A percentile compares a stretch with the other conserved stretches of the same genome.
Evolutionary conservation across 331 rosid genomes (phyloP).

Genomic region (Dryas integrifolia): DNA sequence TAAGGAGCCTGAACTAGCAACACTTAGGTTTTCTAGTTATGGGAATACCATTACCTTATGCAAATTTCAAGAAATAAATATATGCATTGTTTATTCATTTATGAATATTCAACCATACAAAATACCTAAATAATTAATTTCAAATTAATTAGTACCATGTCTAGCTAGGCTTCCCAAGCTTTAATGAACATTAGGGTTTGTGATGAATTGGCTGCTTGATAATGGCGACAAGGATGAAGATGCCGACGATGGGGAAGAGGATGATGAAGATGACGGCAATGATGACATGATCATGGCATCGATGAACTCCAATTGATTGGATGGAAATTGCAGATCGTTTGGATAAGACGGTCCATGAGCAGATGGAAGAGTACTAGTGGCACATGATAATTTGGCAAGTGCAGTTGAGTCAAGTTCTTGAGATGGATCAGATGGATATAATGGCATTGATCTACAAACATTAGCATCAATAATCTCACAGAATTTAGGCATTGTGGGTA

Average conservation of each 20-base stretch:
- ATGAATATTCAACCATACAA: slow-evolving; percentile 17
- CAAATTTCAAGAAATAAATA: slow-evolving; percentile 32
- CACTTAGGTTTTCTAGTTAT: slow-evolving; percentile 41
- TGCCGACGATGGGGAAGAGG: slow-evolving; percentile 27
- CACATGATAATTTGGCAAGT: slow-evolving; percentile 7
- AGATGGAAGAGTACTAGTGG: not conserved
- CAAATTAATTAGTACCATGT: not conserved
- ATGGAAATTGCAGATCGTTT: slow-evolving; percentile 7
- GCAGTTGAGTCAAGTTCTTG: slow-evolving; percentile 35
- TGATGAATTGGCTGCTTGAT: slow-evolving; percentile 38
- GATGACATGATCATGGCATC: slow-evolving; percentile 45
- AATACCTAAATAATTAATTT: not conserved
- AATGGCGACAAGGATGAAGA: slow-evolving; percentile 35
- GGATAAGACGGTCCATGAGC: not conserved
- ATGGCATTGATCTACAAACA: slow-evolving; percentile 28
- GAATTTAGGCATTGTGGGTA: slow-evolving; percentile 39
- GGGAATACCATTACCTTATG: slow-evolving; percentile 31
- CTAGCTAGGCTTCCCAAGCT: slow-evolving; percentile 34
- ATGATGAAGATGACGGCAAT: slow-evolving; percentile 36
- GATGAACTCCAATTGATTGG: slow-evolving; percentile 53
- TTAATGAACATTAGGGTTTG: slow-evolving; percentile 39
- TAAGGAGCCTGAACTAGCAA: slow-evolving; percentile 52
- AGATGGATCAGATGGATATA: slow-evolving; percentile 29
- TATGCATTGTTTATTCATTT: slow-evolving; percentile 26
- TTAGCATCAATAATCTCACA: slow-evolving; percentile 41